Conservation (phyloP, 257 asterid species). For the Striga asiatica region DNA sequence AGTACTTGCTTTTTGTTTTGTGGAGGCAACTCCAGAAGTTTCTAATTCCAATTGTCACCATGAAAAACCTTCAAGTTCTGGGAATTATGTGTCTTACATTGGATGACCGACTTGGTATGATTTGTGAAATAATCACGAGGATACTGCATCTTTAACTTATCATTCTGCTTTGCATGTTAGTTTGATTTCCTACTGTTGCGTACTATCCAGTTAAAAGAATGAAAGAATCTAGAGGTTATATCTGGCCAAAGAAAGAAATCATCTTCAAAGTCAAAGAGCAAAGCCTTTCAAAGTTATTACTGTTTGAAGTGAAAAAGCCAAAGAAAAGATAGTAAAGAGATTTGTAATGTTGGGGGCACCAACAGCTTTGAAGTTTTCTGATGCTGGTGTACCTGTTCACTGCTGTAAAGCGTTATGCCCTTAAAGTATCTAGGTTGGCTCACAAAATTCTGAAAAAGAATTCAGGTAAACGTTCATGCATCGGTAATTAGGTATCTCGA, state of each 20-base stretch:
- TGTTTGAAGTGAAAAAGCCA: slow-evolving; percentile 60
- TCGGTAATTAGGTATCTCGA: slow-evolving; percentile 29
- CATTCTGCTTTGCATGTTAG: slow-evolving; percentile 20
- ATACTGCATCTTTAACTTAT: slow-evolving; percentile 20
- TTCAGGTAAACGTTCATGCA: slow-evolving; percentile 84
- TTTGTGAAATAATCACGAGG: slow-evolving; percentile 34
- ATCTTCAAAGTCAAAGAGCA: slow-evolving; percentile 80
- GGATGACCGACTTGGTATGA: slow-evolving; percentile 31
- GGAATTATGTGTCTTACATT: slow-evolving; percentile 24
- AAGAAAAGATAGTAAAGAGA: slow-evolving; percentile 34
- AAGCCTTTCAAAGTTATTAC: slow-evolving; percentile 56
- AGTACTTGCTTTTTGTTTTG: slow-evolving; percentile 22
- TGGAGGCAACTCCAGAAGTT: slow-evolving; percentile 38
- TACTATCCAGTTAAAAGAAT: slow-evolving; percentile 77
- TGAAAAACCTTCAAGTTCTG: slow-evolving; percentile 33
- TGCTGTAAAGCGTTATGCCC: slow-evolving; percentile 59
- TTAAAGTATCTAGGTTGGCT: slow-evolving; percentile 49
- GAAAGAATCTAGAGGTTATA: slow-evolving; percentile 79
- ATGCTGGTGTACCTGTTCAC: slow-evolving; percentile 57
- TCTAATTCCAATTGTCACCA: slow-evolving; percentile 34
- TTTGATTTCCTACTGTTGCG: slow-evolving; percentile 61
- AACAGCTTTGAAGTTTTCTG: slow-evolving; percentile 50
- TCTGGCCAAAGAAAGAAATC: slow-evolving; percentile 81
- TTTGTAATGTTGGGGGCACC: slow-evolving; percentile 43
- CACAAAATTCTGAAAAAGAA: slow-evolving; percentile 41